These are phyloP conservation scores for Butyriboletus loyo DNA, from an alignment of 768 basidiomycete genomes.

Conservation along the genomic window DNA sequence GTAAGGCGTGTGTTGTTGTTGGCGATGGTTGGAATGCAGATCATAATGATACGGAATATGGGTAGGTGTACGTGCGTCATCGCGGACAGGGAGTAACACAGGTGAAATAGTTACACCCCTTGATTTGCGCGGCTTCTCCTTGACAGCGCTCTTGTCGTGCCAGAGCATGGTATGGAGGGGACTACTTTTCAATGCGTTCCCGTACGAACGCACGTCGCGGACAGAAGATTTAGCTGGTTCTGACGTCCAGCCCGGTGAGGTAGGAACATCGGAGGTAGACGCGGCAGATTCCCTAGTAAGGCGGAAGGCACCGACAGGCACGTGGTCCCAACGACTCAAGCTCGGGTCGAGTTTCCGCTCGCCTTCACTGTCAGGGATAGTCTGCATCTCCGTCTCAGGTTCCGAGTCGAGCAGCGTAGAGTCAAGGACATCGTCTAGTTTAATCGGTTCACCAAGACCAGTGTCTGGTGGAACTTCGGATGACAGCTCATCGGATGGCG, in stretches of 20 bases:
- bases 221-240: slow-evolving; percentile 22
- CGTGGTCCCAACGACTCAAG: slow-evolving; percentile 68
- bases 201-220: slow-evolving; percentile 24
- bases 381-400: slow-evolving; percentile 33
- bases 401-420: slow-evolving; percentile 67
- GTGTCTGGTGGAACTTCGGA: slow-evolving; percentile 36
- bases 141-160: slow-evolving; percentile 31
- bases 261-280: slow-evolving; percentile 26
- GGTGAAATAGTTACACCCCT: slow-evolving; percentile 46
- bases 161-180: slow-evolving; percentile 58
- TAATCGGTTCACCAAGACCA: slow-evolving; percentile 47
- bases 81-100: slow-evolving; percentile 47
- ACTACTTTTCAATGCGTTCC: slow-evolving; percentile 50
- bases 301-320: slow-evolving; percentile 72
- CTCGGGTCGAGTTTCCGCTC: slow-evolving; percentile 44
- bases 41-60: slow-evolving; percentile 32
- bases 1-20: slow-evolving; percentile 35
- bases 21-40: slow-evolving; percentile 37
- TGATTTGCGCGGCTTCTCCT: slow-evolving; percentile 26
- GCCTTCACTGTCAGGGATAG: slow-evolving; percentile 34
- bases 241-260: slow-evolving; percentile 29
- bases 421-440: slow-evolving; percentile 74
- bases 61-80: slow-evolving; percentile 58
- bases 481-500: slow-evolving; percentile 36
- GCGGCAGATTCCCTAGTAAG: slow-evolving; percentile 45